A percentile compares a stretch with the other conserved stretches of the same genome.
Conservation (phyloP, 495 filamentous ascomycete species). For the Aspergillus incahuasiensis region DNA sequence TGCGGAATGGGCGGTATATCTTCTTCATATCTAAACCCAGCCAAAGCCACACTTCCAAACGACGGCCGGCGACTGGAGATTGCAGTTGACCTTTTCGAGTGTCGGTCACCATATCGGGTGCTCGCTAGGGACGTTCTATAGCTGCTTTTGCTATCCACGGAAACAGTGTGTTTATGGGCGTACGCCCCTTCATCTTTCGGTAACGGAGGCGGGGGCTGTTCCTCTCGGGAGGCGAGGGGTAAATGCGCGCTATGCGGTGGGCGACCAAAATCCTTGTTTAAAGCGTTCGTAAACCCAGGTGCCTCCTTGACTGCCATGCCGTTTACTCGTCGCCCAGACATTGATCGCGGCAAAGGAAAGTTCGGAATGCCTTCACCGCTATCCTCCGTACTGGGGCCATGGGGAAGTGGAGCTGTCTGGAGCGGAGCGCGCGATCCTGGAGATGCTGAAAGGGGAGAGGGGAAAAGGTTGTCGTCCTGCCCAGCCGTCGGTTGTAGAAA, state of each 20-base stretch:
- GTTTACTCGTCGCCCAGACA: constrained; percentile 26
- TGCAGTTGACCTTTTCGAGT: constrained; percentile 29
- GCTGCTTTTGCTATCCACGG: constrained; percentile 41
- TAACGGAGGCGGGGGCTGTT: constrained; percentile 25
- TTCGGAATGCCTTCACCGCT: constrained; percentile 60
- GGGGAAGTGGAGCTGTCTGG: constrained; percentile 37
- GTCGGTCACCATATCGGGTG: constrained; percentile 33
- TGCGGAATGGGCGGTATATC: constrained; percentile 38
- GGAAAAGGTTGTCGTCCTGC: constrained; percentile 56
- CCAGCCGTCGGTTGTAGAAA: constrained; percentile 55
- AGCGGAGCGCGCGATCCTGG: constrained; percentile 40
- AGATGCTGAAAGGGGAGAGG: constrained; percentile 49
- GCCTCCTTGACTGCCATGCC: constrained; percentile 12
- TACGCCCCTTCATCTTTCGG: constrained; percentile 18
- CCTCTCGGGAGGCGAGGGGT: constrained; percentile 17
- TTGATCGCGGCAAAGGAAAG: constrained; percentile 49
- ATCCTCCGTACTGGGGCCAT: constrained; percentile 30
- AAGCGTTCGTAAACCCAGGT: constrained; percentile 9
- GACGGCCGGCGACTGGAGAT: constrained; percentile 37
- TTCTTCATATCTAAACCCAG: constrained; percentile 30
- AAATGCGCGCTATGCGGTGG: constrained; percentile 9
- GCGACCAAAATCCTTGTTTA: neutral
- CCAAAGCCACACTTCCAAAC: constrained; percentile 32
- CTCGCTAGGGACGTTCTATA: constrained; percentile 43
- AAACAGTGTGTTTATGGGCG: constrained; percentile 29